Evolutionary conservation across 2,329 filamentous ascomycete genomes (phyloP).

Genomic region (Fusarium sororula): DNA sequence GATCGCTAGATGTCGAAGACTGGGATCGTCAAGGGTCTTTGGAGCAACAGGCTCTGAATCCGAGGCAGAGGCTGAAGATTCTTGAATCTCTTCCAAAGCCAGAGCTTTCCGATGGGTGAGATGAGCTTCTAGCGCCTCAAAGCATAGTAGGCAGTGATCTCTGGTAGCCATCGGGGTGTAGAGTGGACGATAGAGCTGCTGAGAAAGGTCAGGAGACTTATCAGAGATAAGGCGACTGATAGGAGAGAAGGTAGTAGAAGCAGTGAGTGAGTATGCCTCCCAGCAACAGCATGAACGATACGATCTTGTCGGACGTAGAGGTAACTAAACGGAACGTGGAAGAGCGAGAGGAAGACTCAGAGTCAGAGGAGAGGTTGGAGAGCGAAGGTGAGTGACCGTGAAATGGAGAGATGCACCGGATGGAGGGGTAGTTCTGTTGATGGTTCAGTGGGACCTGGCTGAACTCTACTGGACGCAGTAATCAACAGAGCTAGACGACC

Average conservation of each 20-base stretch:
- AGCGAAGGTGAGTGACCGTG: neutral
- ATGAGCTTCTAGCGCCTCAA: conserved; percentile 82
- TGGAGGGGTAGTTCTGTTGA: conserved; percentile 22
- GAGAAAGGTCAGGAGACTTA: conserved; percentile 11
- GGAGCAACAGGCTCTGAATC: conserved; percentile 25
- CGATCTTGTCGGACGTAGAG: conserved; percentile 7
- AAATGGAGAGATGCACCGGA: conserved; percentile 1
- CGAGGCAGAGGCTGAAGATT: conserved; percentile 63
- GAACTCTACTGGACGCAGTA: neutral
- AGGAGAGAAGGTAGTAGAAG: conserved; percentile 18
- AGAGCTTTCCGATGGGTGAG: conserved; percentile 76
- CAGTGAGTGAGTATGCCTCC: conserved; percentile 7
- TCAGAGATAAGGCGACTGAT: conserved; percentile 14
- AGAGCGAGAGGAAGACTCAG: neutral
- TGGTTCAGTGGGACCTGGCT: conserved; percentile 15
- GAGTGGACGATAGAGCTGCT: neutral
- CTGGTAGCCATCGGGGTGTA: conserved; percentile 75
- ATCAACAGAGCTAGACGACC: neutral
- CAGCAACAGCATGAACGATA: conserved; percentile 19
- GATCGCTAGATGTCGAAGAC: conserved; percentile 53
- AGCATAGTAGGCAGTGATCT: conserved; percentile 91
- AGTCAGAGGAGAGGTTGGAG: neutral
- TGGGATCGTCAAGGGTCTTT: conserved; percentile 50
- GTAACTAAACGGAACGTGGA: neutral
- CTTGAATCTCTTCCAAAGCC: conserved; percentile 73